Evolutionary conservation across 139 green algal species (phyloP), one percentile per base, ranked within the genome.

Genomic region (Chlamydomonas sphaeroides): DNA sequence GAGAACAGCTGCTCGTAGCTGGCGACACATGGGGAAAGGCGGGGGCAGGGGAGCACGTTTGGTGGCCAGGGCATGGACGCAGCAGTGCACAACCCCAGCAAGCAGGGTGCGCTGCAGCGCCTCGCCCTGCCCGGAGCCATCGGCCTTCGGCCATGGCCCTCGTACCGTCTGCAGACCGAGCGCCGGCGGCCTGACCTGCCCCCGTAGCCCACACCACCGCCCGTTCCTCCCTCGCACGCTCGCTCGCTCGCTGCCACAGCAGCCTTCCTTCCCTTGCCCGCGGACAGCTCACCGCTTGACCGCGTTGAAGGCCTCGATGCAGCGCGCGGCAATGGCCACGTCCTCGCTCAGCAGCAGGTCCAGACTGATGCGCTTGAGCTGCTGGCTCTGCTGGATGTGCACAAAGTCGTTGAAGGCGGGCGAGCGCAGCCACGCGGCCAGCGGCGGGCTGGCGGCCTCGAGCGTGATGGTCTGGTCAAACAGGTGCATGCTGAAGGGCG

Each of bases 221-320:
- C n/a, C n/a, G n/a, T n/a, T n/a, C n/a, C n/a, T n/a, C n/a, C n/a
- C n/a, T n/a, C n/a, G n/a, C n/a, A n/a, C n/a, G n/a, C n/a, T n/a
- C n/a, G n/a, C n/a, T n/a, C n/a, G n/a, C n/a, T n/a, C n/a, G n/a
- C n/a, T n/a, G n/a, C n/a, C n/a, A n/a, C n/a, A n/a, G n/a, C n/a
- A n/a, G n/a, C n/a, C n/a, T n/a, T n/a, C n/a, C n/a, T n/a, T n/a
- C n/a, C n/a, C n/a, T n/a, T n/a, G n/a, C n/a, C n/a, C n/a, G n/a
- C n/a, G n/a, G n/a, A n/a, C n/a, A n/a, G n/a, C n/a, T 61, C 90
- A 95, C 78, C 85, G 85, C 57, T 80, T 89, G 48, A 97, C 92
- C n/a, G 92, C 92, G 49, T 73, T 78, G 78, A 95, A 95, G 4
- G 94, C 94, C 78, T 97, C 92, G 33, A 61, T 84, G 78, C 94